Evolutionary conservation across 1,284 basidiomycete genomes (phyloP), one percentile per base, ranked within the genome.

Genomic region (Sutorius eximius): DNA sequence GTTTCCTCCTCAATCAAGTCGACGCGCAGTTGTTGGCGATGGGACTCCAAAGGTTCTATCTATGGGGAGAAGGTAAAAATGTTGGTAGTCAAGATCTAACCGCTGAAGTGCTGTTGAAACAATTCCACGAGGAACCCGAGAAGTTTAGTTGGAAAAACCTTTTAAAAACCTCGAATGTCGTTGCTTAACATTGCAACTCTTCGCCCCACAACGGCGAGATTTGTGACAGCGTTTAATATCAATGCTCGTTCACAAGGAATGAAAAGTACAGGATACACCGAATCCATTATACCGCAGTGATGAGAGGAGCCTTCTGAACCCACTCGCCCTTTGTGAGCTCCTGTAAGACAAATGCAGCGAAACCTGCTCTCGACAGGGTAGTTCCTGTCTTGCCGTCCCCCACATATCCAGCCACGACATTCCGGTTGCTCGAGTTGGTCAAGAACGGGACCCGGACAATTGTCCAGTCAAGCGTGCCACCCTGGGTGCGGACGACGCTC

Each of bases 21-120:
- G 91, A 95, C 61, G 91, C 92, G 0, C 93, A 95, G 61, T 64
- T 90, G 37, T 80, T 98, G 44, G 81, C 87, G 1, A 76, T 93
- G 68, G 82, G 82, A 15, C 70, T 93, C 44, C 94, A 96, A 72
- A 83, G 82, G 63, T 95, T 95, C 72, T 96, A 94, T 67, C 70
- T 91, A 34, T 87, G 87, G 82, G 72, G 70, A 29, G 71, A 73
- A n/a, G 71, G 63, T 7, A 67, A 59, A 57, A 71, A 57, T n/a
- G 49, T 53, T 16, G 60, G 60, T 3, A 37, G 49, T 18, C 46
- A 41, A 11, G 44, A 54, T 36, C 58, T 52, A 12, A 65, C 72
- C 51, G 73, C 79, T 62, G 73, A 76, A 74, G 59, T 73, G 52
- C 65, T 93, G 55, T 63, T 93, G 59, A 77, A 75, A 61, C 74